These are phyloP conservation scores for Radiomyces spectabilis DNA, from an alignment of 192 early-diverging fungal species.

Conservation along the genomic window DNA sequence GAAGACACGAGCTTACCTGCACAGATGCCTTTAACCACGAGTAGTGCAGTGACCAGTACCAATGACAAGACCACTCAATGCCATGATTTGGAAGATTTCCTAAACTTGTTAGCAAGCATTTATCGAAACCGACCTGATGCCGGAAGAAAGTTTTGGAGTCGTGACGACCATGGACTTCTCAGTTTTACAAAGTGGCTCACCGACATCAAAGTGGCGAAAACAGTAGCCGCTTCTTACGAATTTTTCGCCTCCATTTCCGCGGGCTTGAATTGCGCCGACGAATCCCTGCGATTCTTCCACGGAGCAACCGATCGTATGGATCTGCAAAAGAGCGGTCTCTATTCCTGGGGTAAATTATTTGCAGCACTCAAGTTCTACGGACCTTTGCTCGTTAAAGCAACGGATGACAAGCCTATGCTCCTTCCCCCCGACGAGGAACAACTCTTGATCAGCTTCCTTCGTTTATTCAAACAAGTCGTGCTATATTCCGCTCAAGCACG, in stretches of 20 bases:
- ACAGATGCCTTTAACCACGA: too few relatives aligned
- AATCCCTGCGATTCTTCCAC: constrained; percentile 50
- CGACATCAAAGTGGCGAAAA: constrained; percentile 49
- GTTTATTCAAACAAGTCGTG: constrained; percentile 70
- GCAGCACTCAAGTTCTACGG: constrained; percentile 65
- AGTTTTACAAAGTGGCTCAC: constrained; percentile 60
- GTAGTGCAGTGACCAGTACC: too few relatives aligned
- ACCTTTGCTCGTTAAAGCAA: constrained; percentile 36
- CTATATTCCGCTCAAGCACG: constrained; percentile 69
- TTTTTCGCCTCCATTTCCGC: constrained; percentile 79
- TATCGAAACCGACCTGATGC: constrained; percentile 72
- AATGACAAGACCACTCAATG: too few relatives aligned
- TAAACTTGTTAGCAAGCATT: constrained; percentile 62
- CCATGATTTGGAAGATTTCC: constrained; percentile 69
- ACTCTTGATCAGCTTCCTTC: constrained; percentile 68
- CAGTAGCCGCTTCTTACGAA: constrained; percentile 67
- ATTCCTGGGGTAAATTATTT: constrained; percentile 79
- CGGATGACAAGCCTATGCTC: constrained; percentile 11
- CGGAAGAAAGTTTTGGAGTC: constrained; percentile 64
- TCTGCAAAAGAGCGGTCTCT: constrained; percentile 28
- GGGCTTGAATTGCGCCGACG: constrained; percentile 57
- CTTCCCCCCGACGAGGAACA: constrained; percentile 66
- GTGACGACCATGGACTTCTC: constrained; percentile 42
- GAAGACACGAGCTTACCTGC: constrained; percentile 57
- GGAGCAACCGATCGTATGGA: constrained; percentile 12